Conservation (phyloP, 2,329 filamentous ascomycete species). For the Verticillium dahliae region DNA sequence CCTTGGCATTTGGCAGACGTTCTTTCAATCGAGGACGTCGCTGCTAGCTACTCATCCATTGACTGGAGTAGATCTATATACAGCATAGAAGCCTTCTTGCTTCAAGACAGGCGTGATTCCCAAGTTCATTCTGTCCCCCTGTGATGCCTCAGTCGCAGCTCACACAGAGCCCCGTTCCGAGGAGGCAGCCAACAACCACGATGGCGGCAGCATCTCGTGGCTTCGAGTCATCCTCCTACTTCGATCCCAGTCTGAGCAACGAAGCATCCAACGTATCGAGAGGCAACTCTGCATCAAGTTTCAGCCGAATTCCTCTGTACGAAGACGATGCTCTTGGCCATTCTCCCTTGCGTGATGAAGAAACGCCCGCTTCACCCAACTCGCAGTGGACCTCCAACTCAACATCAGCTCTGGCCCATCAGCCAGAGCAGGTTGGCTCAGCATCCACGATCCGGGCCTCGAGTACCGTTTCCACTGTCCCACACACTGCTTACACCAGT, state of each 20-base stretch:
- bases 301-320: neutral
- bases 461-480: conserved; percentile 13
- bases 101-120: too few species aligned
- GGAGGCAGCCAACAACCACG: neutral
- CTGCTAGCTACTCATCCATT: too few species aligned
- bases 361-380: neutral
- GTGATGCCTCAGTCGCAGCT: neutral
- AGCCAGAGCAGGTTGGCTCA: neutral
- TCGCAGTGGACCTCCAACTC: neutral
- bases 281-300: neutral
- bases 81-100: too few species aligned
- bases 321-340: too few species aligned
- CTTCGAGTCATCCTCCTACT: neutral
- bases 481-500: conserved; percentile 32
- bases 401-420: neutral
- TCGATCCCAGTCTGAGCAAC: neutral
- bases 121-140: too few species aligned
- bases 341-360: too few species aligned
- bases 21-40: too few species aligned
- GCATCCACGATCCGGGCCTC: neutral
- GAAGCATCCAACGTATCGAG: neutral
- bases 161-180: neutral
- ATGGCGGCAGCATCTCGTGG: neutral
- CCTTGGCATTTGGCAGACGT: too few species aligned
- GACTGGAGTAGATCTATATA: too few species aligned